Evolutionary conservation across 1,284 basidiomycete genomes (phyloP).

Genomic region (Boletus semigastroideus): DNA sequence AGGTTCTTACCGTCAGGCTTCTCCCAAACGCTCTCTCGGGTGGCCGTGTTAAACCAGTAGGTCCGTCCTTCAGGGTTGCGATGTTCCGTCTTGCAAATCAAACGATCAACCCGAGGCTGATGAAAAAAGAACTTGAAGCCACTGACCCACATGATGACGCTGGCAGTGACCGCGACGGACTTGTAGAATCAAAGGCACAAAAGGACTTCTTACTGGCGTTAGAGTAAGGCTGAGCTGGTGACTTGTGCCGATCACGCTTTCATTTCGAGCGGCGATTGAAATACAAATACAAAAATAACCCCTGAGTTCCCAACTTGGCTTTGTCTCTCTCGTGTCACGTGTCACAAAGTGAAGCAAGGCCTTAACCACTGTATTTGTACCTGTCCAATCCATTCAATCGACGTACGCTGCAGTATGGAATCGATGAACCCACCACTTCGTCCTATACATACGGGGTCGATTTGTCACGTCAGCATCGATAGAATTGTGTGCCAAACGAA

Average conservation of each 20-base stretch:
- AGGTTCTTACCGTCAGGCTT: constrained; percentile 71
- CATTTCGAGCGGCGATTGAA: constrained; percentile 29
- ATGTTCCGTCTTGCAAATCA: constrained; percentile 61
- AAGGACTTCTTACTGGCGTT: not conserved
- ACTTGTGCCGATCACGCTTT: constrained; percentile 10
- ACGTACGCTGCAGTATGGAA: not conserved
- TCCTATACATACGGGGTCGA: constrained; percentile 34
- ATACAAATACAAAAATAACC: not conserved
- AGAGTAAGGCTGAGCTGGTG: not conserved
- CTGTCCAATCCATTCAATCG: constrained; percentile 30
- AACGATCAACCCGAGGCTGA: constrained; percentile 6
- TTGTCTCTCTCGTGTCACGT: not conserved
- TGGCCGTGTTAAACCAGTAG: constrained; percentile 83
- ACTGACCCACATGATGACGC: constrained; percentile 33
- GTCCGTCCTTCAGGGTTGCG: constrained; percentile 82
- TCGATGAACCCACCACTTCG: constrained; percentile 46
- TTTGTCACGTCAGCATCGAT: constrained; percentile 3
- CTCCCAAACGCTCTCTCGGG: constrained; percentile 83
- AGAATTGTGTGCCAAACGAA: not conserved
- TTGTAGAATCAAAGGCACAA: not conserved
- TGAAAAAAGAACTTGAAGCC: not conserved
- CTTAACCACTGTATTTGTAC: constrained; percentile 58
- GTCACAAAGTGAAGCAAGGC: not conserved
- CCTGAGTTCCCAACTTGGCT: not conserved
- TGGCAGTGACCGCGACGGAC: not conserved